phyloP scores from a whole-genome alignment of 441 rosid species.

The Mallotus japonicus region DNA sequence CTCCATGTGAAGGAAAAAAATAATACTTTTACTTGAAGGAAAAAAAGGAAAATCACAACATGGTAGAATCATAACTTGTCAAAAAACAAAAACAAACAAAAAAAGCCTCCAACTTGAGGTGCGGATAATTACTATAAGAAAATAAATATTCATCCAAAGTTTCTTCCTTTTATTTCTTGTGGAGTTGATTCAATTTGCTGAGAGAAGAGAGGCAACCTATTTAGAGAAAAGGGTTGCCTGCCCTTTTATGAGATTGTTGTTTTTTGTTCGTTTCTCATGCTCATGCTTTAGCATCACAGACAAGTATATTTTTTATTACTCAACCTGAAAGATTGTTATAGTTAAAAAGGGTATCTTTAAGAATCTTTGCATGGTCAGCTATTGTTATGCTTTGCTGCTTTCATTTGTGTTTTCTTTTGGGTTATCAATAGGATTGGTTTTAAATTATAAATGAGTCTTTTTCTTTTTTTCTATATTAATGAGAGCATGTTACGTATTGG shows the following conservation, averaged over 20 bases:
- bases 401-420: neutral
- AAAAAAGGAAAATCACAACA: neutral
- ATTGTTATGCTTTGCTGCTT: neutral
- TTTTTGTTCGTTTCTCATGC: neutral
- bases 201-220: neutral
- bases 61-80: slow-evolving; percentile 12
- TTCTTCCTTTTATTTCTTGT: slow-evolving; percentile 9
- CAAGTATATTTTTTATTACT: neutral
- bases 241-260: neutral
- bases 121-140: slow-evolving; percentile 4
- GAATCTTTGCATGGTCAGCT: slow-evolving; percentile 14
- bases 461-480: neutral
- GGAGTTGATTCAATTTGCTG: slow-evolving; percentile 8
- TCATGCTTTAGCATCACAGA: slow-evolving; percentile 2
- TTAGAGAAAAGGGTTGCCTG: neutral
- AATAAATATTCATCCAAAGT: too few species aligned
- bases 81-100: neutral
- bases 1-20: too few species aligned
- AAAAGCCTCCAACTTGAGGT: neutral
- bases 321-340: neutral
- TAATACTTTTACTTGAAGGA: too few species aligned
- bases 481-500: neutral
- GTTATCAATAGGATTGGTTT: neutral
- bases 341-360: slow-evolving; percentile 13
- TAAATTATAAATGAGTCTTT: neutral